Conservation (phyloP, 148 eudicot genomes). For the Bassia scoparia region DNA sequence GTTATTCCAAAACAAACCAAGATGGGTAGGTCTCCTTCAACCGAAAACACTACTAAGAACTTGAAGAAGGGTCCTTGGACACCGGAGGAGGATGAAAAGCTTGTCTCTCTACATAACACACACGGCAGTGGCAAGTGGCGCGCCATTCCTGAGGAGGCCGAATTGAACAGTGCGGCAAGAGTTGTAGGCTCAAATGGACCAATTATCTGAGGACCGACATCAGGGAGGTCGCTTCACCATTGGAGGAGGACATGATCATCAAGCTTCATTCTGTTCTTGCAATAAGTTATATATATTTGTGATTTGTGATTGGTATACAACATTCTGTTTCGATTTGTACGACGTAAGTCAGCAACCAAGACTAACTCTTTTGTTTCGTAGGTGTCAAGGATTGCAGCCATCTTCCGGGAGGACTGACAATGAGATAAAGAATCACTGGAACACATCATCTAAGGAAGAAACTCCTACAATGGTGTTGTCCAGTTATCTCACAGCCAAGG, state of each 20-base stretch:
- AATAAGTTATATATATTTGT: constrained; percentile 39
- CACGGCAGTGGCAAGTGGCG: constrained; percentile 66
- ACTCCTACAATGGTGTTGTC: constrained; percentile 50
- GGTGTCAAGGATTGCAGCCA: constrained; percentile 60
- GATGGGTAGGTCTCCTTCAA: constrained; percentile 42
- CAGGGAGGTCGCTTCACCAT: constrained; percentile 54
- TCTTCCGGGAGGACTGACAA: constrained; percentile 66
- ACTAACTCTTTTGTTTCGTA: not conserved
- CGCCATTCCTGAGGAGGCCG: constrained; percentile 48
- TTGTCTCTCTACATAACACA: constrained; percentile 37
- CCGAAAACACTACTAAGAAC: constrained; percentile 31
- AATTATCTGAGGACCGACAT: constrained; percentile 60
- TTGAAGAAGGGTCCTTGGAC: constrained; percentile 76
- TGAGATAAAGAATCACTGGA: constrained; percentile 69
- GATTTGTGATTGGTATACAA: not conserved
- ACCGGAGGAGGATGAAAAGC: constrained; percentile 53
- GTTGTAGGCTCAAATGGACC: constrained; percentile 65
- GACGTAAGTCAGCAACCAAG: too few species aligned
- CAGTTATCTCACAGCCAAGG: constrained; percentile 48
- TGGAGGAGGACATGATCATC: constrained; percentile 53
- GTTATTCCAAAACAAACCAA: too few species aligned
- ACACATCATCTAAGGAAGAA: constrained; percentile 57
- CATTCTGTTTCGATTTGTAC: too few species aligned
- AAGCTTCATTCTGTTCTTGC: constrained; percentile 63
- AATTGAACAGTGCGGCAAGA: constrained; percentile 61